Base-by-base conservation (phyloP, 306 rosid species). In the Calophaca sinica region DNA sequence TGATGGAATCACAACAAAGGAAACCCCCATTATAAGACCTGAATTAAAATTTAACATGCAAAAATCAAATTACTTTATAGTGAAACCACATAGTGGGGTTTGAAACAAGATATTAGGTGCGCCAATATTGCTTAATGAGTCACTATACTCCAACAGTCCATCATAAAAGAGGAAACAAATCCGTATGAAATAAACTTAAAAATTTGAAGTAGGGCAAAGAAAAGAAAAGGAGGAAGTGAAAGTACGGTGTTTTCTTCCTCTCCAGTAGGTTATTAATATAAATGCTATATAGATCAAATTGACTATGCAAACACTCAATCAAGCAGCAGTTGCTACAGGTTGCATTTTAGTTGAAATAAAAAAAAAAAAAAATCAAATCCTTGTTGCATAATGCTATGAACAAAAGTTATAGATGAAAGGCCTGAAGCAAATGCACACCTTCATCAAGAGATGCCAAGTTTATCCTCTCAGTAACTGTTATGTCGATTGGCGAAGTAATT, bases 1-100 rank as follows among this genome's bases (percentile, higher is more conserved):
- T 53, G 90, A 82, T 63, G 89, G 88, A 84, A 78, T 66, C 80
- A 84, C 84, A 58, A 89, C 87, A 78, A 77, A 89, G 32, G 97
- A 85, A 70, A 81, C 84, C 46, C 89, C 94, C 85, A 89, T 81
- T 66, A 89, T 53, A 39, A 88, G 79, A 80, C 97, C 94, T 91
- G 87, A 51, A 80, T 53, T 44, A 42, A 70, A 44, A 33, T 13
- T 53, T 7, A 39, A 82, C 79, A 52, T 60, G 70, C 73, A 67
- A 68, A 55, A 67, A 84, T 55, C 9, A 49, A 61, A 41, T 64
- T 65, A 41, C 48, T 49, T 67, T 62, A 11, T 35, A 39, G 60
- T 3, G 31, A 68, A 68, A 50, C 64, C 68, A 58, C 44, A 63
- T n/a, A 42, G 26, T 60, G 26, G 29, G 31, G 11, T 57, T 59